Percentiles rank a stretch among this genome's conserved stretches.
Evolutionary conservation across 2,329 filamentous ascomycete species (phyloP).

Genomic region (Aspergillus fumigatiaffinis): DNA sequence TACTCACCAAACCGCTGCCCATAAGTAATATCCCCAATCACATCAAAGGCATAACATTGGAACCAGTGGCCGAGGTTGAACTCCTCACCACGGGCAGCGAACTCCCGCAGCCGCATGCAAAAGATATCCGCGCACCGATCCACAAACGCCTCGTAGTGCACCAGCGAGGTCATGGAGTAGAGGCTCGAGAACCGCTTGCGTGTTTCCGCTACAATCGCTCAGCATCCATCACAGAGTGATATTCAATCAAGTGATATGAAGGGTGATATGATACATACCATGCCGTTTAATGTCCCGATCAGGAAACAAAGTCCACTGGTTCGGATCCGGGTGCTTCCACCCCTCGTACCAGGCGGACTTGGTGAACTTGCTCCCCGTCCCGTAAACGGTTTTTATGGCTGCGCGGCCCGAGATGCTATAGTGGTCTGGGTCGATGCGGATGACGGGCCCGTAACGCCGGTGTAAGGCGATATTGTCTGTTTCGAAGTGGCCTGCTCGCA

Average conservation of each 20-base stretch:
- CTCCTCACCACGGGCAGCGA: conserved; percentile 22
- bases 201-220: conserved; percentile 13
- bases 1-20: conserved; percentile 25
- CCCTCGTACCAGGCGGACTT: conserved; percentile 38
- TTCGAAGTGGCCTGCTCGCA: conserved; percentile 37
- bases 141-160: conserved; percentile 49
- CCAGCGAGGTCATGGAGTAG: conserved; percentile 48
- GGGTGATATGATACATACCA: conserved; percentile 17
- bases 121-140: conserved; percentile 47
- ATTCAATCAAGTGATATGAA: background rate
- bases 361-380: conserved; percentile 36
- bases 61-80: conserved; percentile 41
- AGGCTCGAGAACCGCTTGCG: conserved; percentile 41
- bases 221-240: conserved; percentile 13
- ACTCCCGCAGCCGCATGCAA: conserved; percentile 33
- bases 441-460: conserved; percentile 39
- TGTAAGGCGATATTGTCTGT: conserved; percentile 40
- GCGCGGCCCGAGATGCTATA: conserved; percentile 45
- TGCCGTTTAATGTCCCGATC: conserved; percentile 37
- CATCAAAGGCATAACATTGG: conserved; percentile 37
- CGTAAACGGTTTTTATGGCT: conserved; percentile 43
- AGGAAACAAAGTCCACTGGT: conserved; percentile 31
- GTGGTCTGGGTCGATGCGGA: conserved; percentile 47
- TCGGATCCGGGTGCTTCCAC: conserved; percentile 26
- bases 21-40: conserved; percentile 51